These are phyloP conservation scores for Paecilomyces variotii DNA, from an alignment of 2,329 filamentous ascomycete species.

Conservation along the genomic window DNA sequence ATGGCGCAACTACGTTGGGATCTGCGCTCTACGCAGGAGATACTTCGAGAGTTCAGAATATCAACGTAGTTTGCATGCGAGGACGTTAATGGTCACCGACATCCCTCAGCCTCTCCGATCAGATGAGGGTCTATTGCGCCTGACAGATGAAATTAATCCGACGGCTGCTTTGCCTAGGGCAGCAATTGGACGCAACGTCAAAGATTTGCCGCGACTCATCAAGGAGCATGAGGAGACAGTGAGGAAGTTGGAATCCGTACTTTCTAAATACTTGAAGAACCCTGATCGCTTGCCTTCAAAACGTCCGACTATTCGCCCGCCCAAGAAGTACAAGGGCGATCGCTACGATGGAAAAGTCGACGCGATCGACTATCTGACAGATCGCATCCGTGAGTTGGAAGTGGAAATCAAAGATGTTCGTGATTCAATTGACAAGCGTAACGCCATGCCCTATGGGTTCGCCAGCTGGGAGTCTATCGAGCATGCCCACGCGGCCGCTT, in stretches of 20 bases:
- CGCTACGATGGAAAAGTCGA: constrained; percentile 69
- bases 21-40: constrained; percentile 61
- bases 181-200: constrained; percentile 84
- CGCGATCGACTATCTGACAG: constrained; percentile 86
- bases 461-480: constrained; percentile 85
- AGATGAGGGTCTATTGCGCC: constrained; percentile 78
- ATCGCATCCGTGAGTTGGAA: constrained; percentile 76
- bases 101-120: constrained; percentile 67
- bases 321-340: constrained; percentile 67
- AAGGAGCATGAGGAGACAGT: constrained; percentile 75
- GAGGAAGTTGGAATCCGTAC: constrained; percentile 68
- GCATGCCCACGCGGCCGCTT: constrained; percentile 82
- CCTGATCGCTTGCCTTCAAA: constrained; percentile 69
- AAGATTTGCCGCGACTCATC: constrained; percentile 77
- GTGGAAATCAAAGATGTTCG: constrained; percentile 76
- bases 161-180: constrained; percentile 71
- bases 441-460: constrained; percentile 87
- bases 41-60: constrained; percentile 87
- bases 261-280: constrained; percentile 87
- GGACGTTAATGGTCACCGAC: constrained; percentile 64
- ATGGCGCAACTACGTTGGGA: constrained; percentile 80
- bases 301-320: constrained; percentile 70
- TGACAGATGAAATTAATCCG: constrained; percentile 73
- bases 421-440: constrained; percentile 72
- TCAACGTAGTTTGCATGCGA: constrained; percentile 74